Evolutionary conservation across 163 green algal species (phyloP).

Genomic region (Smithsoniella earleae): DNA sequence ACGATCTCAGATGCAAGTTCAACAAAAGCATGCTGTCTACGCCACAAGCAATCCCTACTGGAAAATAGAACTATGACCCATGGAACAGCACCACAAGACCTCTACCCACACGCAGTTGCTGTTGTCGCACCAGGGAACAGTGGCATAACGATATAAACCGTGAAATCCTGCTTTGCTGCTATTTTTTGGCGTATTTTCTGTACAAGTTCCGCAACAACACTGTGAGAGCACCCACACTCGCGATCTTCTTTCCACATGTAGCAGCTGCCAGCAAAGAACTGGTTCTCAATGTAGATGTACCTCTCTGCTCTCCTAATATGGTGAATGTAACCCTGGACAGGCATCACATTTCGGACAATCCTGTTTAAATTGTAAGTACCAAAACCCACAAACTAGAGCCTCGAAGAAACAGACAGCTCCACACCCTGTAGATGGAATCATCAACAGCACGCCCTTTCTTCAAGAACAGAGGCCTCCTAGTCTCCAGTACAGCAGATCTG

Average conservation of each 20-base stretch:
- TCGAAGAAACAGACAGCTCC: not conserved
- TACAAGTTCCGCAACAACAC: slow-evolving; percentile 38
- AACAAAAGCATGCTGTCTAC: too few relatives aligned
- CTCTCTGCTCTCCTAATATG: slow-evolving; percentile 37
- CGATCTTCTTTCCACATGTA: slow-evolving; percentile 7
- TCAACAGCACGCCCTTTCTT: slow-evolving; percentile 19
- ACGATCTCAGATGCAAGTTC: too few relatives aligned
- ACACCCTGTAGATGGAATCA: slow-evolving; percentile 23
- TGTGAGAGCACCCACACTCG: slow-evolving; percentile 29
- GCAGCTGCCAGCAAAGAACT: slow-evolving; percentile 41
- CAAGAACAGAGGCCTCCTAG: not conserved
- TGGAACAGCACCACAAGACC: too few relatives aligned
- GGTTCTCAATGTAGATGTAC: slow-evolving; percentile 46
- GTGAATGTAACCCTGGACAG: slow-evolving; percentile 37
- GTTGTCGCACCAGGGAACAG: slow-evolving; percentile 34
- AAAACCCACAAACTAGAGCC: too few relatives aligned
- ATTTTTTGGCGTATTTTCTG: slow-evolving; percentile 41
- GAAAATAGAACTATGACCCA: too few relatives aligned
- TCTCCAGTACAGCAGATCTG: not conserved
- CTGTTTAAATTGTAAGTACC: not conserved
- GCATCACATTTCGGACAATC: too few relatives aligned
- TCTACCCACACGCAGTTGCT: too few relatives aligned
- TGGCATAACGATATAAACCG: slow-evolving; percentile 38
- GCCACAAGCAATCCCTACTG: too few relatives aligned
- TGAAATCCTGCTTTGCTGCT: slow-evolving; percentile 36